These are phyloP conservation scores for Trichoderma citrinoviride DNA, from an alignment of 2,329 filamentous ascomycete species.

Conservation along the genomic window DNA sequence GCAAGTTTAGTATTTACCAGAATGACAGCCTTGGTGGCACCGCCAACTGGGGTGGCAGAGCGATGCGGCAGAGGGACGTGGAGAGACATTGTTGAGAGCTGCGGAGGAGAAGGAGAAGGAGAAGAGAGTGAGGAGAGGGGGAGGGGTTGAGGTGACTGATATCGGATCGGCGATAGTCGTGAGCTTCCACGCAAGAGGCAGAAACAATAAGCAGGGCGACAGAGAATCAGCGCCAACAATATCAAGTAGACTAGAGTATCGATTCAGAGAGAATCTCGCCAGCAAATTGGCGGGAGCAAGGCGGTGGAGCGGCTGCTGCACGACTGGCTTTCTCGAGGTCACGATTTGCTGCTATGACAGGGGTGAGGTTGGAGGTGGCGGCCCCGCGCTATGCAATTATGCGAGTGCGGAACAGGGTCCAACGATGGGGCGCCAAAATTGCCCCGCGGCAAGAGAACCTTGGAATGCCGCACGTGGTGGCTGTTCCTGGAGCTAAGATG, in stretches of 20 bases:
- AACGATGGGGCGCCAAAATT: background rate
- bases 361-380: background rate
- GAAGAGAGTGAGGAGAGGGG: slow-evolving; percentile 3
- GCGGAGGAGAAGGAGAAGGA: background rate
- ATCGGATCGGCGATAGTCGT: background rate
- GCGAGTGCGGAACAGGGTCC: slow-evolving; percentile 18
- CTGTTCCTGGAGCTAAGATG: slow-evolving; percentile 14
- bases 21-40: slow-evolving; percentile 89
- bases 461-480: slow-evolving; percentile 8
- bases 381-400: slow-evolving; percentile 26
- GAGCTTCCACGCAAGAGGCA: background rate
- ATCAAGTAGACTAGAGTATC: background rate
- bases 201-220: background rate
- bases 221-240: background rate
- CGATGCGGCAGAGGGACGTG: slow-evolving; percentile 54
- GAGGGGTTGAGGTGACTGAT: slow-evolving; percentile 1
- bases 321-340: background rate
- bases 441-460: background rate
- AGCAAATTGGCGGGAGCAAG: slow-evolving; percentile 15
- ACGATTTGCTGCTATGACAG: slow-evolving; percentile 9
- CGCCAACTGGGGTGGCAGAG: slow-evolving; percentile 43
- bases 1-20: slow-evolving; percentile 55
- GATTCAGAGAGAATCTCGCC: slow-evolving; percentile 4
- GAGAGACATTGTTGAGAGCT: slow-evolving; percentile 44
- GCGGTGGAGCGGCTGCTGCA: slow-evolving; percentile 20